Evolutionary conservation across 345 rosid species (phyloP).

Genomic region (Linum lewisii): DNA sequence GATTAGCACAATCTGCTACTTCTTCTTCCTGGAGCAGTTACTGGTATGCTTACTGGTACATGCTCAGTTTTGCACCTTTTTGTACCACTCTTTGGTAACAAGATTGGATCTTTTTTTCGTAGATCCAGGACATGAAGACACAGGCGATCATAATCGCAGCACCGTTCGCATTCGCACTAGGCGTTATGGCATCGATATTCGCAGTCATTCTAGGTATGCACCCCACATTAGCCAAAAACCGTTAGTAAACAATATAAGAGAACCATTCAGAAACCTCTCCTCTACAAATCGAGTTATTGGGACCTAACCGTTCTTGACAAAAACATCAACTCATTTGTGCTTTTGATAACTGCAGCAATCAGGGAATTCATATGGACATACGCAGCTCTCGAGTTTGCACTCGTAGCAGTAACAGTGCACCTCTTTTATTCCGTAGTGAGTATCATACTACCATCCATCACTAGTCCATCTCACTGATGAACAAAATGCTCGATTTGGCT

Average conservation of each 20-base stretch:
- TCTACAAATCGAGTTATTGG: conserved; percentile 5
- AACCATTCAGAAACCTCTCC: not conserved
- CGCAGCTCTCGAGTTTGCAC: conserved; percentile 83
- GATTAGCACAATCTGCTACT: conserved; percentile 82
- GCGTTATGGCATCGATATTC: conserved; percentile 58
- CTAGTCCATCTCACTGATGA: too few species aligned
- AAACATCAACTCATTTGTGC: too few species aligned
- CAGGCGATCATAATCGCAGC: conserved; percentile 68
- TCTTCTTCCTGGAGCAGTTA: conserved; percentile 93
- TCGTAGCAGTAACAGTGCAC: conserved; percentile 55
- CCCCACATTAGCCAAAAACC: conserved; percentile 7
- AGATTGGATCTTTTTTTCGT: conserved; percentile 13
- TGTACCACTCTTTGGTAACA: too few species aligned
- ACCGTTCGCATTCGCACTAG: conserved; percentile 73
- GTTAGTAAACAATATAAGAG: not conserved
- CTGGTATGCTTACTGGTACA: conserved; percentile 41
- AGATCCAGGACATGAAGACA: conserved; percentile 56
- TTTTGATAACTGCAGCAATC: conserved; percentile 76
- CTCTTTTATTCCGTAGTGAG: conserved; percentile 55
- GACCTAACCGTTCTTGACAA: conserved; percentile 6
- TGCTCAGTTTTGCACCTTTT: not conserved
- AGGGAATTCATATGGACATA: conserved; percentile 86
- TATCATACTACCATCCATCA: conserved; percentile 3
- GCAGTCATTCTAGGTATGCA: conserved; percentile 66
- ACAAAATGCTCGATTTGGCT: too few species aligned